Percentiles rank a stretch among this genome's conserved stretches.
phyloP scores from a whole-genome alignment of 768 basidiomycete species.

The Hygrophorus pudorinus region DNA sequence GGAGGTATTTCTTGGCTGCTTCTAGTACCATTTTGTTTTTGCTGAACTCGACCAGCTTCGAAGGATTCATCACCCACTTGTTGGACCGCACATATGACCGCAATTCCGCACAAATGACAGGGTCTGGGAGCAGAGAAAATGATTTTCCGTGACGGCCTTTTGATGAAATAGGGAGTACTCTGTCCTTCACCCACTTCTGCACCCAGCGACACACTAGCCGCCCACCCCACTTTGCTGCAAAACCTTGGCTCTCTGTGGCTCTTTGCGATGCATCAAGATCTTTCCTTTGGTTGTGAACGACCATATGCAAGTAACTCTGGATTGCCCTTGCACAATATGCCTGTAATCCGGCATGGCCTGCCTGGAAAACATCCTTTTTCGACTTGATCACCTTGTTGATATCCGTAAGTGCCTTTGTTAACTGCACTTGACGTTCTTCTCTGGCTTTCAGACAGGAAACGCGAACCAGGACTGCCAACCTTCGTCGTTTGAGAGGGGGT shows the following conservation, averaged over 20 bases:
- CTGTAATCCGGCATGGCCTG: slow-evolving; percentile 20
- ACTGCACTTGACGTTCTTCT: slow-evolving; percentile 1
- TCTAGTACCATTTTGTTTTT: slow-evolving; percentile 16
- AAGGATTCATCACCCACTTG: slow-evolving; percentile 27
- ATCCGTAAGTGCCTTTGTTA: slow-evolving; percentile 11
- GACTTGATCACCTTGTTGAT: slow-evolving; percentile 18
- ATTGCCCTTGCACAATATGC: slow-evolving; percentile 17
- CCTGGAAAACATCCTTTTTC: slow-evolving; percentile 15
- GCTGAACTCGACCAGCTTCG: slow-evolving; percentile 19
- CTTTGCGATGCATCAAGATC: slow-evolving; percentile 13
- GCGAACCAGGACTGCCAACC: slow-evolving; percentile 14
- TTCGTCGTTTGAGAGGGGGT: slow-evolving; percentile 15
- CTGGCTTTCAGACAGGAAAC: neutral
- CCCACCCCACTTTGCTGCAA: neutral
- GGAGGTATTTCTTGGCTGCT: slow-evolving; percentile 19
- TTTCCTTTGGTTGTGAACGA: slow-evolving; percentile 16
- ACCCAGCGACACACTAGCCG: slow-evolving; percentile 17
- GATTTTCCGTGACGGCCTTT: slow-evolving; percentile 18
- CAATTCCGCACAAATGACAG: slow-evolving; percentile 18
- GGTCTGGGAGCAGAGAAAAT: slow-evolving; percentile 19
- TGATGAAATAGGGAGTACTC: slow-evolving; percentile 17
- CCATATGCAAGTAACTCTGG: slow-evolving; percentile 19
- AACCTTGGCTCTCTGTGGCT: slow-evolving; percentile 20
- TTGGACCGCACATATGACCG: slow-evolving; percentile 20
- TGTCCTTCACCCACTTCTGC: slow-evolving; percentile 13